phyloP scores from a whole-genome alignment of 108 stramenopile species.

The Epithemia pelagica region DNA sequence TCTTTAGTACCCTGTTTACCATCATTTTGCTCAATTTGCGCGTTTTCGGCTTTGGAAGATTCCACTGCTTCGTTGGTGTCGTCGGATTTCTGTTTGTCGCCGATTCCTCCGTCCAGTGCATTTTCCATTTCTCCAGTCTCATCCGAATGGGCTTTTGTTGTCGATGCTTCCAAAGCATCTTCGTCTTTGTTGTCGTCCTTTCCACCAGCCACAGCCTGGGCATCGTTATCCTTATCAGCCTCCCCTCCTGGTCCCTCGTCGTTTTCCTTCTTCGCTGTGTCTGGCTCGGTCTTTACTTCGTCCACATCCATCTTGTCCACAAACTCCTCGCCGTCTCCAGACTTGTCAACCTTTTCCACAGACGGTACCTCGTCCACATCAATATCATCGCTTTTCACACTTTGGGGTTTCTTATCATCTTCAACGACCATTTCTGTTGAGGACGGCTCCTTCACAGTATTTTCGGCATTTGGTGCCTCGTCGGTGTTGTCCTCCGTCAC shows the following conservation, averaged over 20 bases:
- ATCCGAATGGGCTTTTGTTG: not conserved
- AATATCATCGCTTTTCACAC: not conserved
- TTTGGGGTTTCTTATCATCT: not conserved
- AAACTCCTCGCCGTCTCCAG: not conserved
- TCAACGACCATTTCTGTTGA: not conserved
- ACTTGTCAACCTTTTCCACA: not conserved
- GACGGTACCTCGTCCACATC: not conserved
- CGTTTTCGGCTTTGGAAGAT: no score
- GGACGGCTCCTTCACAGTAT: no score
- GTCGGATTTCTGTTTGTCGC: conserved; percentile 4
- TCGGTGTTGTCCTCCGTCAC: conserved; percentile 2
- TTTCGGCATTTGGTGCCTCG: no score
- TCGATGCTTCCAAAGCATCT: not conserved
- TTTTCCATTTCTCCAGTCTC: not conserved
- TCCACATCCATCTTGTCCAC: conserved; percentile 1
- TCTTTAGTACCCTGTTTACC: no score
- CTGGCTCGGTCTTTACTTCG: not conserved
- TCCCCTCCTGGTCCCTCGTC: no score
- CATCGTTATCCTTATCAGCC: not conserved
- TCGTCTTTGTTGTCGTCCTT: not conserved
- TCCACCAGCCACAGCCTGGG: not conserved
- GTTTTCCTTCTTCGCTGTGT: not conserved
- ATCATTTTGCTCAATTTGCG: no score
- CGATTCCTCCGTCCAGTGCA: not conserved
- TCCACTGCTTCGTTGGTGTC: not conserved